Evolutionary conservation across 2,329 filamentous ascomycete genomes (phyloP).

Genomic region (Penicillium palitans): DNA sequence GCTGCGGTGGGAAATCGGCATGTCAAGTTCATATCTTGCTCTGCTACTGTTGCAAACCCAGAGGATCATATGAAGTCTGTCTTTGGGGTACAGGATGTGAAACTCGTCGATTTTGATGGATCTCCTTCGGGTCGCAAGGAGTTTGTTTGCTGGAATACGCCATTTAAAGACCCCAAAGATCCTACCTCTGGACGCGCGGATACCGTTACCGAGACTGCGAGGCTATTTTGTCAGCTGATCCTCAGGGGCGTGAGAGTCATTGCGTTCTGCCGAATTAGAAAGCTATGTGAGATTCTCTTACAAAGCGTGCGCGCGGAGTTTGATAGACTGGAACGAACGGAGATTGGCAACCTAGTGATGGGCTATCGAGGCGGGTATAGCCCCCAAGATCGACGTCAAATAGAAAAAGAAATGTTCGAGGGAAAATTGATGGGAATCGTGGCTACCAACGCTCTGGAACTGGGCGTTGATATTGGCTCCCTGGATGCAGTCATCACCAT

Average conservation of each 20-base stretch:
- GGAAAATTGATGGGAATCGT: conserved; percentile 91
- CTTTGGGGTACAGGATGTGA: conserved; percentile 83
- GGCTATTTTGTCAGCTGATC: conserved; percentile 86
- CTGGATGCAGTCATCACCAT: conserved; percentile 92
- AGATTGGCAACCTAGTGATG: conserved; percentile 81
- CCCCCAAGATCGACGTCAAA: conserved; percentile 79
- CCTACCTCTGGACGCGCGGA: conserved; percentile 83
- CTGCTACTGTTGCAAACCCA: conserved; percentile 92
- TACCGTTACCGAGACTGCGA: conserved; percentile 79
- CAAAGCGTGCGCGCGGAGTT: conserved; percentile 78
- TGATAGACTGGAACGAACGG: conserved; percentile 67
- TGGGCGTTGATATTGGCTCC: conserved; percentile 93
- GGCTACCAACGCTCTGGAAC: conserved; percentile 86
- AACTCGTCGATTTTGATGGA: conserved; percentile 84
- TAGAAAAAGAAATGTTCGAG: conserved; percentile 96
- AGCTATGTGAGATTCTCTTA: conserved; percentile 82
- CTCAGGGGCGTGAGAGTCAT: conserved; percentile 87
- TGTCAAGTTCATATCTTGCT: conserved; percentile 92
- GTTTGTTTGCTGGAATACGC: conserved; percentile 97
- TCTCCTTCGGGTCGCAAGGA: conserved; percentile 91
- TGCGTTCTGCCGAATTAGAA: conserved; percentile 84
- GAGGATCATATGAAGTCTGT: conserved; percentile 88
- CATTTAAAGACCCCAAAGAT: conserved; percentile 85
- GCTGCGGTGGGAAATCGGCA: conserved; percentile 82
- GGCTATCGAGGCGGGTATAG: conserved; percentile 95